Base-by-base conservation (phyloP, 805 yeast species). In the Starmerella sirachaensis region DNA sequence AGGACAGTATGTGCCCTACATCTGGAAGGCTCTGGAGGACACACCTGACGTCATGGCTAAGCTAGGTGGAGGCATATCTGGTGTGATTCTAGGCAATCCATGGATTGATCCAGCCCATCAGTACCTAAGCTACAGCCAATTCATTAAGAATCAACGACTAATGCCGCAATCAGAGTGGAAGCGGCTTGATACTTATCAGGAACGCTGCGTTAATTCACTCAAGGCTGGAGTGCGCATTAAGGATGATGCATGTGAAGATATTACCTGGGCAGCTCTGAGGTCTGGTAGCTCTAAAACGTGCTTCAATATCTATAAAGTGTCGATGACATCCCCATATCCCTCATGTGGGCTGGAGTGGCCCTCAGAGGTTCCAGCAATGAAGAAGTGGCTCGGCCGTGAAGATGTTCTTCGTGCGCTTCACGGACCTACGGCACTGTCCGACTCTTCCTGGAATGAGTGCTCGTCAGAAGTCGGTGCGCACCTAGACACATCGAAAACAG, bases 311-410 rank as follows among this genome's bases (percentile, higher is more conserved):
- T 88, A 91, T 56, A 94, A 91, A 56, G 71, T 72, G 38, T 69
- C 78, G 25, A 60, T 79, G 37, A 64, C 60, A 25, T 95, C 85
- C 55, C 59, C 74, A 0, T 83, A 66, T 50, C 96, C 97, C 0
- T 61, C 78, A 0, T 91, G 98, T 60, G 97, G 97, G 5, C 66
- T 73, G 72, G 78, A 79, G 56, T 91, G 97, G 97, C 98, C 98
- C 0, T 68, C 68, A 14, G 76, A 68, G 41, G 62, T 78, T 42
- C 58, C 52, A 1, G 38, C 53, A 20, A 72, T 78, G 13, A 61
- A 63, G 0, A 64, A 67, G 5, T 80, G 75, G 48, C 63, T 80
- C 41, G 49, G 57, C 16, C 61, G 64, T 20, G 43, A 54, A 2
- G 61, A 60, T 1, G 79, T 76, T 6, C 65, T 64, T 52, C 41